Conservation (phyloP, 2,329 filamentous ascomycete species). For the Diaporthe caulivora region DNA sequence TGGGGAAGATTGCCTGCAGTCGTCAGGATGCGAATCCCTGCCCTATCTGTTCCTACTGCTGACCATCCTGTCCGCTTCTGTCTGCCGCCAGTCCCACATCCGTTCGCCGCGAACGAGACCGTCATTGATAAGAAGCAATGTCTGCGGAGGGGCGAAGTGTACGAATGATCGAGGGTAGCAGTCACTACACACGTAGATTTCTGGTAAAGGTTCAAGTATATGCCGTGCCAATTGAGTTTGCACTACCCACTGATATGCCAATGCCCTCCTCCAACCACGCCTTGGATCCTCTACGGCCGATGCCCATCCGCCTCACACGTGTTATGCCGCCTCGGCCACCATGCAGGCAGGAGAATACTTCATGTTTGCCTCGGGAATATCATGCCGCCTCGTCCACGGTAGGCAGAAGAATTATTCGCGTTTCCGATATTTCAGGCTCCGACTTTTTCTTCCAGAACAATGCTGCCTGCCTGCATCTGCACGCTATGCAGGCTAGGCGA, state of each 20-base stretch:
- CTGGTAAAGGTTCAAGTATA: background rate
- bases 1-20: constrained; percentile 1
- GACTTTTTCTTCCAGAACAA: background rate
- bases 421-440: background rate
- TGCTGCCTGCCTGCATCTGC: constrained; percentile 10
- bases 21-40: constrained; percentile 21
- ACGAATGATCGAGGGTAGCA: background rate
- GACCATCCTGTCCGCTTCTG: background rate
- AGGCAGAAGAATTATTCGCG: constrained; percentile 13
- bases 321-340: background rate
- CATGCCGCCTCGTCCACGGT: background rate
- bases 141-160: background rate
- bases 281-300: background rate
- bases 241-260: too few relatives aligned
- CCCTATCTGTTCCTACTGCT: constrained; percentile 19
- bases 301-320: background rate
- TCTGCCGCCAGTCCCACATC: background rate
- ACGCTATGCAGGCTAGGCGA: background rate
- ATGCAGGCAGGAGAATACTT: background rate
- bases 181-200: too few relatives aligned
- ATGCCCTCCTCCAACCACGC: background rate
- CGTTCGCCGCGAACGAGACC: background rate
- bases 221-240: background rate
- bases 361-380: background rate
- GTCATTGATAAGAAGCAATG: background rate